Percentiles rank a stretch among this genome's conserved stretches.
Conservation (phyloP, 2,329 filamentous ascomycete species). For the Fusarium tuaranense region DNA sequence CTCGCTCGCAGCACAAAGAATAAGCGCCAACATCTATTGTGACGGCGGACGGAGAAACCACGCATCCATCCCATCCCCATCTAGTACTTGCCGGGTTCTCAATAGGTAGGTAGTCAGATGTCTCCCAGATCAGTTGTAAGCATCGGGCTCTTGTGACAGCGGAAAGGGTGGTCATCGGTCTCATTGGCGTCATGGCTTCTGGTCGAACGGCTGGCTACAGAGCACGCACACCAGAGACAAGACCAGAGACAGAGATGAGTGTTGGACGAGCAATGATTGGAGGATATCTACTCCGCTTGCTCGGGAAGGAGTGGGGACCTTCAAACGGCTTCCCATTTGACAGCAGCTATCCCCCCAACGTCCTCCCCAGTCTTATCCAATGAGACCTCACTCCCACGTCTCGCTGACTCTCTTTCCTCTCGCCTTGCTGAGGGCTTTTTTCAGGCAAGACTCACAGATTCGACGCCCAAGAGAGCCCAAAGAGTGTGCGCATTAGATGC, state of each 20-base stretch:
- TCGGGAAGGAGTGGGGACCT: constrained; percentile 33
- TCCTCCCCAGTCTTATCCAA: constrained; percentile 25
- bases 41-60: constrained; percentile 18
- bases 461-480: constrained; percentile 16
- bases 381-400: constrained; percentile 19
- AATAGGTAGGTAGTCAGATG: constrained; percentile 30
- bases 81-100: constrained; percentile 5
- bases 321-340: constrained; percentile 37
- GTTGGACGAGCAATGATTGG: constrained; percentile 21
- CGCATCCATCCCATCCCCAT: constrained; percentile 10
- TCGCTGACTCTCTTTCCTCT: constrained; percentile 7
- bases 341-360: constrained; percentile 19
- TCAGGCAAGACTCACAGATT: constrained; percentile 5
- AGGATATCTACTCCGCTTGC: constrained; percentile 16
- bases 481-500: constrained; percentile 13
- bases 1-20: constrained; percentile 16
- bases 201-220: constrained; percentile 21
- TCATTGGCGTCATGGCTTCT: constrained; percentile 29
- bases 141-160: constrained; percentile 28
- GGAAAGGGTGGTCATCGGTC: constrained; percentile 34
- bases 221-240: neutral
- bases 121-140: constrained; percentile 26
- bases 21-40: constrained; percentile 34
- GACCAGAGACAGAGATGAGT: constrained; percentile 3
- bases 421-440: constrained; percentile 29